phyloP scores from a whole-genome alignment of 2,329 filamentous ascomycete genomes.

The Claviceps capensis region DNA sequence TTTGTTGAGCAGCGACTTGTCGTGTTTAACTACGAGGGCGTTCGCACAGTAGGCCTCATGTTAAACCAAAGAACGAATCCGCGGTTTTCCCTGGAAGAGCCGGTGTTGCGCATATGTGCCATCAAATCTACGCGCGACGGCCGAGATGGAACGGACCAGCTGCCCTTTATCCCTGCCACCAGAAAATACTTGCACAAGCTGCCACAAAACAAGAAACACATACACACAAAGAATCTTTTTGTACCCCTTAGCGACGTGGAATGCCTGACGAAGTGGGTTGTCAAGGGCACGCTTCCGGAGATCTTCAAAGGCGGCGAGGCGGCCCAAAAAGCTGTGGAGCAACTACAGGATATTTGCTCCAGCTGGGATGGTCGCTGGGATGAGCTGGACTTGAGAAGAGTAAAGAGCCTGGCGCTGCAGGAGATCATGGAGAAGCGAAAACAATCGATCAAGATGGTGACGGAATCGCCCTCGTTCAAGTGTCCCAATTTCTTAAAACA shows the following conservation, averaged over 20 bases:
- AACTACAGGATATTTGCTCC: constrained; percentile 53
- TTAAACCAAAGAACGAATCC: constrained; percentile 60
- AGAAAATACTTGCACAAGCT: constrained; percentile 53
- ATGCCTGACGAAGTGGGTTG: constrained; percentile 60
- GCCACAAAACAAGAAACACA: constrained; percentile 50
- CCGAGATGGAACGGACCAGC: constrained; percentile 67
- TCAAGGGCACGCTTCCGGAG: constrained; percentile 45
- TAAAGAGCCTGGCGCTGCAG: constrained; percentile 71
- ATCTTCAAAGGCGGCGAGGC: constrained; percentile 40
- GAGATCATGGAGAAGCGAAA: constrained; percentile 63
- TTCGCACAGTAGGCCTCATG: constrained; percentile 70
- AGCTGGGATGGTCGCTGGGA: constrained; percentile 72
- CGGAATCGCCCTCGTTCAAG: constrained; percentile 48
- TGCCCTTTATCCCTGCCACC: constrained; percentile 69
- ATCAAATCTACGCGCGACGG: constrained; percentile 54
- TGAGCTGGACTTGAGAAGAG: constrained; percentile 67
- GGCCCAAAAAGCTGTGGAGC: constrained; percentile 45
- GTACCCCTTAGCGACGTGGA: constrained; percentile 70
- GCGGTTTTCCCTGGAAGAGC: constrained; percentile 40
- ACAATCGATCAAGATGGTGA: constrained; percentile 47
- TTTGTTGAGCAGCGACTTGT: constrained; percentile 65
- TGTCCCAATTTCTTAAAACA: constrained; percentile 81
- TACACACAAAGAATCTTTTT: constrained; percentile 53
- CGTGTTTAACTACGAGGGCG: constrained; percentile 73
- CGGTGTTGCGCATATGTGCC: constrained; percentile 66